Evolutionary conservation across 768 basidiomycete species (phyloP).

Genomic region (Leccinum variicolor): DNA sequence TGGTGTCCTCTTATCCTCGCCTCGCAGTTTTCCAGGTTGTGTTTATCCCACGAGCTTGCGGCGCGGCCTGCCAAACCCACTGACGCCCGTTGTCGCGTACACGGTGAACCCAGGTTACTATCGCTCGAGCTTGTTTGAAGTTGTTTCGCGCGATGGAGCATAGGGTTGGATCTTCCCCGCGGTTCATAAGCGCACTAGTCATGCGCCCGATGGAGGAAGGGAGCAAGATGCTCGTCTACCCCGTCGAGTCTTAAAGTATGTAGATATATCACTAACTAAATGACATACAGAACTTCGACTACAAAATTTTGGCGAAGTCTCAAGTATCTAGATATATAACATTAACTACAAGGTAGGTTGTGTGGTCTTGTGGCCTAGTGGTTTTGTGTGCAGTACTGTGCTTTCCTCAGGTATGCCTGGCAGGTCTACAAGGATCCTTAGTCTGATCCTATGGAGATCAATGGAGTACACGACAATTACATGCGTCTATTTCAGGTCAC

Average conservation of each 20-base stretch:
- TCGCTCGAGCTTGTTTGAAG: constrained; percentile 21
- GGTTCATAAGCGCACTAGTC: constrained; percentile 8
- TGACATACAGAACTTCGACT: too few species aligned
- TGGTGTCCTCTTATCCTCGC: not conserved
- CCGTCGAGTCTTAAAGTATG: constrained; percentile 7
- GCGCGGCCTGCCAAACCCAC: constrained; percentile 19
- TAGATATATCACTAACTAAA: too few species aligned
- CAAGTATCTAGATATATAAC: too few species aligned
- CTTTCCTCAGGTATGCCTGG: not conserved
- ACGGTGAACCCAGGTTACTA: constrained; percentile 32
- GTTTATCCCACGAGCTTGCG: constrained; percentile 28
- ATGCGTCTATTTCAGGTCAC: not conserved
- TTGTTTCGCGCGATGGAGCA: constrained; percentile 20
- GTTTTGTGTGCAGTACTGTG: too few species aligned
- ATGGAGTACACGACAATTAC: not conserved
- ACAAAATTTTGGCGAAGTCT: too few species aligned
- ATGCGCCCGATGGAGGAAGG: constrained; percentile 32
- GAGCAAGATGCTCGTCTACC: constrained; percentile 31
- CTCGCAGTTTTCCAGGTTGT: constrained; percentile 27
- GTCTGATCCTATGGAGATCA: not conserved
- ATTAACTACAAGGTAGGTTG: too few species aligned
- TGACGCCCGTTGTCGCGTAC: constrained; percentile 23
- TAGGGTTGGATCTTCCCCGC: not conserved
- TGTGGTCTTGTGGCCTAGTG: too few species aligned
- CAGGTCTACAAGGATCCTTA: not conserved